phyloP scores from a whole-genome alignment of 2,329 filamentous ascomycete genomes.

The Cytospora piceicola region DNA sequence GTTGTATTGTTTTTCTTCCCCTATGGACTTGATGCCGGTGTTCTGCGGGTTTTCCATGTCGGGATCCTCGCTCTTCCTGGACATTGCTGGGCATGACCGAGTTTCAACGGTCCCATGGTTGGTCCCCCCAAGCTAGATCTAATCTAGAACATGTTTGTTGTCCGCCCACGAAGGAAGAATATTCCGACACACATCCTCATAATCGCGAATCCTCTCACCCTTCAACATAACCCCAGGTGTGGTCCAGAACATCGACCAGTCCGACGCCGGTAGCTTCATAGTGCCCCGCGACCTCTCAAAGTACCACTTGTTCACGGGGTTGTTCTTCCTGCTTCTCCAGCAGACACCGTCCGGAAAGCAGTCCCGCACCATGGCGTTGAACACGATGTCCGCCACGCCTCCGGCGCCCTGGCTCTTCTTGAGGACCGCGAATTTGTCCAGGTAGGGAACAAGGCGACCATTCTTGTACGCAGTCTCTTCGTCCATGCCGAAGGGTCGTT shows the following conservation, averaged over 20 bases:
- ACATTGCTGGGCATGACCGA: neutral
- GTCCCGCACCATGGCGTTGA: slow-evolving; percentile 89
- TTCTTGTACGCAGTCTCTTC: slow-evolving; percentile 58
- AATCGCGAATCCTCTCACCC: slow-evolving; percentile 63
- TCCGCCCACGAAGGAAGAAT: slow-evolving; percentile 68
- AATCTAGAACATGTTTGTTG: slow-evolving; percentile 62
- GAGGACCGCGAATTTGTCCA: slow-evolving; percentile 96
- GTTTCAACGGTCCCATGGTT: neutral
- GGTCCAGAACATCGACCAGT: slow-evolving; percentile 99
- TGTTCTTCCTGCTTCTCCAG: slow-evolving; percentile 87
- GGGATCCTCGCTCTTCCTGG: neutral
- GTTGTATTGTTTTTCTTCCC: neutral
- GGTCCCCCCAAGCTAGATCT: slow-evolving; percentile 19
- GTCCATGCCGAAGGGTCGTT: slow-evolving; percentile 66
- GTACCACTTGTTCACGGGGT: slow-evolving; percentile 99
- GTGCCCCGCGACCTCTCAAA: slow-evolving; percentile 88
- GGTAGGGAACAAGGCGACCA: slow-evolving; percentile 79
- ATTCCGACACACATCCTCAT: slow-evolving; percentile 73
- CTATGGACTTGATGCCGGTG: too few species aligned
- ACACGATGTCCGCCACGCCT: slow-evolving; percentile 93
- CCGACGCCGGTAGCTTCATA: slow-evolving; percentile 77
- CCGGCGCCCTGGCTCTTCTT: slow-evolving; percentile 86
- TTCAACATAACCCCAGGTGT: slow-evolving; percentile 66
- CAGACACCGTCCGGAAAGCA: slow-evolving; percentile 90
- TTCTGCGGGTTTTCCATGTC: too few species aligned